Conservation (phyloP, 768 basidiomycete genomes). For the Paxillus rubicundulus region DNA sequence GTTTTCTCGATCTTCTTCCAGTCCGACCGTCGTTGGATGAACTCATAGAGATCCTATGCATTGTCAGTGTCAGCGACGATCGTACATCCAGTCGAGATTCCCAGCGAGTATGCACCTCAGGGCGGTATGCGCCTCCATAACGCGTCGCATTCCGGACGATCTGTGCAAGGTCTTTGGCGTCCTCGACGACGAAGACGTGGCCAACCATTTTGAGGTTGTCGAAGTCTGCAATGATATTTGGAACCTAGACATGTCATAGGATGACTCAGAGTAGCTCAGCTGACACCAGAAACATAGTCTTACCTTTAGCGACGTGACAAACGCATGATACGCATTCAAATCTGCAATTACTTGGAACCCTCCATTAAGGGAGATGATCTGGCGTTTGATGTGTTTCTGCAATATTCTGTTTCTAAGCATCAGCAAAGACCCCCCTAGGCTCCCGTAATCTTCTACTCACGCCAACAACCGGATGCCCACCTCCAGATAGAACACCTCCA, state of each 20-base stretch:
- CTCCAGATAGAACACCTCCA: slow-evolving; percentile 98
- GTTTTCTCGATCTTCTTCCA: slow-evolving; percentile 99
- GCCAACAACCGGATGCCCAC: slow-evolving; percentile 86
- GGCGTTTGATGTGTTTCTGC: slow-evolving; percentile 94
- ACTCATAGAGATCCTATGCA: slow-evolving; percentile 85
- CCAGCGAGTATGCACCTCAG: slow-evolving; percentile 58
- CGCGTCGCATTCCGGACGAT: slow-evolving; percentile 94
- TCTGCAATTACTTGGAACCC: slow-evolving; percentile 97
- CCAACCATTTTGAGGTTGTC: slow-evolving; percentile 96
- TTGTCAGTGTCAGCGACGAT: neutral
- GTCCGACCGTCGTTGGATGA: slow-evolving; percentile 90
- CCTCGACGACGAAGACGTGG: slow-evolving; percentile 92
- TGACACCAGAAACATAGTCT: slow-evolving; percentile 3
- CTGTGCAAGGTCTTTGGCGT: slow-evolving; percentile 94
- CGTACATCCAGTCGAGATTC: too few relatives aligned
- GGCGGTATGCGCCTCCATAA: slow-evolving; percentile 92
- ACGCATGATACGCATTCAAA: slow-evolving; percentile 88
- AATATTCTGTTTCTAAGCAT: slow-evolving; percentile 58
- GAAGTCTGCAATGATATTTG: slow-evolving; percentile 84
- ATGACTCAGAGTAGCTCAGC: neutral
- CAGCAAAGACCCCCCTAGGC: neutral
- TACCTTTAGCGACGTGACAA: slow-evolving; percentile 84
- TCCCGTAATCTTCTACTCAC: slow-evolving; percentile 46
- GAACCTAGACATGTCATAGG: slow-evolving; percentile 49
- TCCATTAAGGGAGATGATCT: slow-evolving; percentile 91